Conservation (phyloP, 441 rosid species). For the Aleurites moluccanus region DNA sequence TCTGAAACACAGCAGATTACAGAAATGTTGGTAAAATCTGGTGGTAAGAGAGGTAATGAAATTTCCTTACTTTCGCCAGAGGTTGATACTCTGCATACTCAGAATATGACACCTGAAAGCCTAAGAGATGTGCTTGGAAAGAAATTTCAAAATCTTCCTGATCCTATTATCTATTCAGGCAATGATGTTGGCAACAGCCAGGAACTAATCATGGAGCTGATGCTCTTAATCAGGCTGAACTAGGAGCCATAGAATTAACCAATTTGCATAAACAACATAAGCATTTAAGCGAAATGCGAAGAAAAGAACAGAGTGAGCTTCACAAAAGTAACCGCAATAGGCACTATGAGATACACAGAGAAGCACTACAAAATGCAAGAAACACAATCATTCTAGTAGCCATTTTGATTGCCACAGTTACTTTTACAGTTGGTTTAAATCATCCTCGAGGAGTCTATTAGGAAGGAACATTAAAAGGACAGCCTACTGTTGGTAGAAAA, state of each 20-base stretch:
- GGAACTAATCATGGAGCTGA: too few species aligned
- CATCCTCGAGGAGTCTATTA: constrained; percentile 37
- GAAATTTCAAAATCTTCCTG: too few species aligned
- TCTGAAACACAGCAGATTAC: background rate
- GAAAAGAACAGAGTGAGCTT: background rate
- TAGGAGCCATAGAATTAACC: too few species aligned
- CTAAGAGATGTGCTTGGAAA: too few species aligned
- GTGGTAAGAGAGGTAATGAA: too few species aligned
- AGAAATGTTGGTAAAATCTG: constrained; percentile 11
- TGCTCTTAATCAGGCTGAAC: too few species aligned
- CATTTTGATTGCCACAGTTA: constrained; percentile 34
- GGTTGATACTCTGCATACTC: too few species aligned
- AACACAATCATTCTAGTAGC: constrained; percentile 38
- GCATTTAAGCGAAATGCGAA: background rate
- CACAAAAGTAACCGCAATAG: background rate
- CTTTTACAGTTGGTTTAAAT: constrained; percentile 35
- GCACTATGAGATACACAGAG: constrained; percentile 22
- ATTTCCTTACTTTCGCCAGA: too few species aligned
- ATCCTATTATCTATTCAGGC: too few species aligned
- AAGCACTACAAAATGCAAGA: constrained; percentile 35
- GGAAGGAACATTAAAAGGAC: constrained; percentile 25
- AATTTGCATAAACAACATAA: too few species aligned
- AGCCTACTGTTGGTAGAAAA: constrained; percentile 26
- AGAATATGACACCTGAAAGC: too few species aligned
- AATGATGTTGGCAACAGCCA: too few species aligned